A percentile compares a stretch with the other conserved stretches of the same genome.
These are phyloP conservation scores for Erodium maritimum DNA, from an alignment of 345 rosid species.

Conservation along the genomic window DNA sequence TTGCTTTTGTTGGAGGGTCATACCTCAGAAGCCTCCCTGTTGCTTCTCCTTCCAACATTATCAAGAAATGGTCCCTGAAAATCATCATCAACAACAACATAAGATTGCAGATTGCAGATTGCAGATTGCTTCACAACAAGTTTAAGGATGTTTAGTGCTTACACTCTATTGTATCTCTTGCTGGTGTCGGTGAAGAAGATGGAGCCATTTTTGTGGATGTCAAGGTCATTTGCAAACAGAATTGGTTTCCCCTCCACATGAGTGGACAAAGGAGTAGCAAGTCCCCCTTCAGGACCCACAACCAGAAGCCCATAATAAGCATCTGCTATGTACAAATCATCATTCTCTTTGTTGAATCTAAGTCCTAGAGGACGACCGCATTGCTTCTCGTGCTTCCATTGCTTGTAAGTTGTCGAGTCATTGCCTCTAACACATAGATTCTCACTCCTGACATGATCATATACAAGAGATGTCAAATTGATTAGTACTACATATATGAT, in stretches of 20 bases:
- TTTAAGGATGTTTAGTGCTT: constrained; percentile 10
- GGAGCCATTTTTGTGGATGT: constrained; percentile 75
- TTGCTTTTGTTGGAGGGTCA: constrained; percentile 67
- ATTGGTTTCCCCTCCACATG: constrained; percentile 51
- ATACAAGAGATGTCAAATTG: background rate
- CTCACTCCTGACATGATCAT: constrained; percentile 53
- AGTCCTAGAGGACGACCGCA: constrained; percentile 89
- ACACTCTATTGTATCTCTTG: constrained; percentile 83
- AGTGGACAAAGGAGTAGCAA: constrained; percentile 67
- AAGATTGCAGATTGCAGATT: too few relatives aligned
- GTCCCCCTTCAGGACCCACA: constrained; percentile 81
- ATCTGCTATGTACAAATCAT: constrained; percentile 77
- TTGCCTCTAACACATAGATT: constrained; percentile 59
- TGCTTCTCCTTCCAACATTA: constrained; percentile 84
- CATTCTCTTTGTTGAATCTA: constrained; percentile 51
- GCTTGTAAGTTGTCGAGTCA: constrained; percentile 77
- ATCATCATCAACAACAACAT: background rate
- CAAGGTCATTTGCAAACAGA: constrained; percentile 90
- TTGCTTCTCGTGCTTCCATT: constrained; percentile 78
- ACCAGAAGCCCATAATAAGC: constrained; percentile 77
- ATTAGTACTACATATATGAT: too few relatives aligned
- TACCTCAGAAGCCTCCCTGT: constrained; percentile 86
- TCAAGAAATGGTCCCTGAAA: constrained; percentile 77
- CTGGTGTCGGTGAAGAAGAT: constrained; percentile 93
- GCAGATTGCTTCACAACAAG: too few relatives aligned